These are phyloP conservation scores for Alternaria incomplexa DNA, from an alignment of 2,329 filamentous ascomycete species.

Conservation along the genomic window DNA sequence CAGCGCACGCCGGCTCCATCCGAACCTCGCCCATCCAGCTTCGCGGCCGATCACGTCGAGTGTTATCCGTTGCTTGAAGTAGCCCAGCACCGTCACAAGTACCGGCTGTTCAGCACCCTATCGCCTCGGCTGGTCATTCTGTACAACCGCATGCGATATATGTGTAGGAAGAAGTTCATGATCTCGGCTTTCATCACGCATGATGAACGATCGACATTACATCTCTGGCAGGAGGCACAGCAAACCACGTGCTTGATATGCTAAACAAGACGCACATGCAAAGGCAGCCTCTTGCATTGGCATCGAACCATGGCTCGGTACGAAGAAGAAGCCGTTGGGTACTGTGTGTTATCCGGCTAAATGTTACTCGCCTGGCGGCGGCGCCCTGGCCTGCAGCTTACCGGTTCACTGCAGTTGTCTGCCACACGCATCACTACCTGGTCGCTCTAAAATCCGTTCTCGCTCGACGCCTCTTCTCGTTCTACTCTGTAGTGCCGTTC, in stretches of 20 bases:
- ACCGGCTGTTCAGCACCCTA: background rate
- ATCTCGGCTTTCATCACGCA: background rate
- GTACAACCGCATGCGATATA: background rate
- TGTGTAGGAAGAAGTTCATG: background rate
- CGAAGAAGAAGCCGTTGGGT: background rate
- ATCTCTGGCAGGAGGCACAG: background rate
- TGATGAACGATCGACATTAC: background rate
- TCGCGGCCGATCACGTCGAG: background rate
- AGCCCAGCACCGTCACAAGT: background rate
- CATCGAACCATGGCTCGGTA: background rate
- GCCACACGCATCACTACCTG: background rate
- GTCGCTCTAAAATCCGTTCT: background rate
- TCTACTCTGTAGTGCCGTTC: no score
- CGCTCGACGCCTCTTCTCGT: background rate
- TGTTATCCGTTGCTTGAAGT: background rate
- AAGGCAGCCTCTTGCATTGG: background rate
- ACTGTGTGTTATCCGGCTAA: conserved; percentile 38
- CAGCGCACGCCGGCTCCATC: background rate
- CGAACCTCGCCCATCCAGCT: background rate
- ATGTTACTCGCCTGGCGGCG: conserved; percentile 14
- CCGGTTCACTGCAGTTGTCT: conserved; percentile 3
- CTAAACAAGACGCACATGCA: background rate
- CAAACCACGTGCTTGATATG: background rate
- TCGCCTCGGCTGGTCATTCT: background rate
- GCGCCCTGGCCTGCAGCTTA: conserved; percentile 18